A percentile compares a stretch with the other conserved stretches of the same genome.
phyloP scores from a whole-genome alignment of 495 filamentous ascomycete species.

The Podospora australis region DNA sequence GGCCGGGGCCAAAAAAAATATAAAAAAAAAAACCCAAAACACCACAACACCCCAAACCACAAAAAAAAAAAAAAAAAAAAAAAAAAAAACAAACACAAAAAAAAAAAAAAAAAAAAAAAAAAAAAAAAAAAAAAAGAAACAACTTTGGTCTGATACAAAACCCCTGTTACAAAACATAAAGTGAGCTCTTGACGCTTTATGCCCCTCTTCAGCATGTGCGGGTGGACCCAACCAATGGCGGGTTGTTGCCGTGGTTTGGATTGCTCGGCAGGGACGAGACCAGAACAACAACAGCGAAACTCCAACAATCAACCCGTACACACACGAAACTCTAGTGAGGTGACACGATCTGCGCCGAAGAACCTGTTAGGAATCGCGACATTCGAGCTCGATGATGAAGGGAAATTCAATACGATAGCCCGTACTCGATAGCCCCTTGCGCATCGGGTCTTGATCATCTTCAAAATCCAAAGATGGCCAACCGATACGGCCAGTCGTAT shows the following conservation, averaged over 20 bases:
- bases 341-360: too few species aligned
- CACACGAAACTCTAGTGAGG: background rate
- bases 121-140: background rate
- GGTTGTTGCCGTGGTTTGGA: background rate
- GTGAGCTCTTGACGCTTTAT: background rate
- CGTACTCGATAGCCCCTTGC: background rate
- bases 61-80: too few species aligned
- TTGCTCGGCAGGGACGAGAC: constrained; percentile 1
- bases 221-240: background rate
- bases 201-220: background rate
- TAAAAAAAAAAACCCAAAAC: too few species aligned
- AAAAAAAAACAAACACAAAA: too few species aligned
- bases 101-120: too few species aligned
- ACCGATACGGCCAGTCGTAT: constrained; percentile 36
- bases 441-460: background rate
- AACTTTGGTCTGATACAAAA: background rate
- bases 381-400: background rate
- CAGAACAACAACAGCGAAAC: background rate
- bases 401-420: background rate
- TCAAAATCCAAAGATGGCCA: constrained; percentile 30
- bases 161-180: background rate
- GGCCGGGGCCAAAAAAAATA: too few species aligned
- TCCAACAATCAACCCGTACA: background rate
- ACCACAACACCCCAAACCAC: too few species aligned
- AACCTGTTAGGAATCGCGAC: background rate